These are phyloP conservation scores for Plectosphaerella plurivora DNA, from an alignment of 2,329 filamentous ascomycete species.

Conservation along the genomic window DNA sequence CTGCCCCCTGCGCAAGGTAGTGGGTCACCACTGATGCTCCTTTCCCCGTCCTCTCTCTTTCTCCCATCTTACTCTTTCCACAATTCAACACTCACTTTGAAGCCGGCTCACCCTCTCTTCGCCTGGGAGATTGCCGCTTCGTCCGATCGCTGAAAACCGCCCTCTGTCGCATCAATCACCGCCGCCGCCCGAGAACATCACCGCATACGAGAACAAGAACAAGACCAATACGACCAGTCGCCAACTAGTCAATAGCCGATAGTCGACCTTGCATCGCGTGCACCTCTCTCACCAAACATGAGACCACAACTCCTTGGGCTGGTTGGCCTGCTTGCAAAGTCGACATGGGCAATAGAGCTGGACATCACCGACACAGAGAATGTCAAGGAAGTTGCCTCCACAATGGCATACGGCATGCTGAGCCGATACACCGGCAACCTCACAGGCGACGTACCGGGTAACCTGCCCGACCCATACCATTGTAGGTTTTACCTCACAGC, in stretches of 20 bases:
- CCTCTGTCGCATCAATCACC: slow-evolving; percentile 6
- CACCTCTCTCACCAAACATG: no score
- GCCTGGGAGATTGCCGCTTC: neutral
- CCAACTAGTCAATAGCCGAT: no score
- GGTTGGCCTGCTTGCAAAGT: slow-evolving; percentile 6
- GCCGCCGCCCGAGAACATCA: no score
- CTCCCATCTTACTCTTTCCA: neutral
- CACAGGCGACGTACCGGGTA: slow-evolving; percentile 53
- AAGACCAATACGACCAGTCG: no score
- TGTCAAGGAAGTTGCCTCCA: slow-evolving; percentile 32
- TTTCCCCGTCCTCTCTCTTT: neutral
- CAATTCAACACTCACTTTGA: neutral
- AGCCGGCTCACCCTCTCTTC: neutral
- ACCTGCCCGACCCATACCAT: slow-evolving; percentile 51
- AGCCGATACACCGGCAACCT: slow-evolving; percentile 48
- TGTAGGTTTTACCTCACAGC: slow-evolving; percentile 44
- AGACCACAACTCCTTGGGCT: neutral
- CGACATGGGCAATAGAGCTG: slow-evolving; percentile 6
- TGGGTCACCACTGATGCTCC: neutral
- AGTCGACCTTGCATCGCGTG: no score
- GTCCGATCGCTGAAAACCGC: neutral
- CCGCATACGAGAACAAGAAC: neutral
- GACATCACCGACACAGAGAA: slow-evolving; percentile 39
- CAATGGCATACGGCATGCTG: slow-evolving; percentile 30
- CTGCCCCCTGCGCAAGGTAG: neutral